phyloP scores from a whole-genome alignment of 2,329 filamentous ascomycete species.

The Ceratocystis lukuohia region DNA sequence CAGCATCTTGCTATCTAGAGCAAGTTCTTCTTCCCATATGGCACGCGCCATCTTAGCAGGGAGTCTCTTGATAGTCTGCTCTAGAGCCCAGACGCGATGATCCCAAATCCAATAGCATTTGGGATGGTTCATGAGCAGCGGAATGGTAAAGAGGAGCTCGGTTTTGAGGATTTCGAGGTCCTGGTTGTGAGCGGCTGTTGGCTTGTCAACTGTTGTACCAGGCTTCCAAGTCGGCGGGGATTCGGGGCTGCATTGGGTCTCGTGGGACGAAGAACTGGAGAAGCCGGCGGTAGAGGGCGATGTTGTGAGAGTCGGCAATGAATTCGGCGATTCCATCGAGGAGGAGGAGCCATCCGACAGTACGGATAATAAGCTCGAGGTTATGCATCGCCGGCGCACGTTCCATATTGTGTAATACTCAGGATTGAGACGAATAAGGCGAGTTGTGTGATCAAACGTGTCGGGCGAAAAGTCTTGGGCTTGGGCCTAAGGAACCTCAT shows the following conservation, averaged over 20 bases:
- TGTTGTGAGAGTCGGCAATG: slow-evolving; percentile 41
- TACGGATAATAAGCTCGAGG: slow-evolving; percentile 44
- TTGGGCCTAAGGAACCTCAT: slow-evolving; percentile 25
- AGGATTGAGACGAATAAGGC: slow-evolving; percentile 61
- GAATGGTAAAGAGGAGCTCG: slow-evolving; percentile 72
- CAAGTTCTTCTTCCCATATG: slow-evolving; percentile 77
- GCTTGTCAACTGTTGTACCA: slow-evolving; percentile 41
- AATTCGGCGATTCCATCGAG: slow-evolving; percentile 43
- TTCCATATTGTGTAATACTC: slow-evolving; percentile 92
- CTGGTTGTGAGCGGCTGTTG: slow-evolving; percentile 22
- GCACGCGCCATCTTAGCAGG: slow-evolving; percentile 40
- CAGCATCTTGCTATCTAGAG: slow-evolving; percentile 77
- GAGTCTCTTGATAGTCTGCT: slow-evolving; percentile 54
- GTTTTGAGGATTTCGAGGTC: slow-evolving; percentile 44
- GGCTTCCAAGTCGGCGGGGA: slow-evolving; percentile 38
- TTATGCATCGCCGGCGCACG: slow-evolving; percentile 60
- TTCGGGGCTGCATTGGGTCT: slow-evolving; percentile 35
- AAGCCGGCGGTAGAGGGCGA: slow-evolving; percentile 51
- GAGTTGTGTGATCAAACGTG: slow-evolving; percentile 55
- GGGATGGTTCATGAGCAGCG: slow-evolving; percentile 69
- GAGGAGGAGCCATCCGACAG: slow-evolving; percentile 36
- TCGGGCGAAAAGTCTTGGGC: slow-evolving; percentile 38
- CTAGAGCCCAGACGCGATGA: slow-evolving; percentile 74
- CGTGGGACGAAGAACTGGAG: slow-evolving; percentile 38
- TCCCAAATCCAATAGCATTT: slow-evolving; percentile 99